Evolutionary conservation across 2,329 filamentous ascomycete genomes (phyloP).

Genomic region (Escovopsis sp.): DNA sequence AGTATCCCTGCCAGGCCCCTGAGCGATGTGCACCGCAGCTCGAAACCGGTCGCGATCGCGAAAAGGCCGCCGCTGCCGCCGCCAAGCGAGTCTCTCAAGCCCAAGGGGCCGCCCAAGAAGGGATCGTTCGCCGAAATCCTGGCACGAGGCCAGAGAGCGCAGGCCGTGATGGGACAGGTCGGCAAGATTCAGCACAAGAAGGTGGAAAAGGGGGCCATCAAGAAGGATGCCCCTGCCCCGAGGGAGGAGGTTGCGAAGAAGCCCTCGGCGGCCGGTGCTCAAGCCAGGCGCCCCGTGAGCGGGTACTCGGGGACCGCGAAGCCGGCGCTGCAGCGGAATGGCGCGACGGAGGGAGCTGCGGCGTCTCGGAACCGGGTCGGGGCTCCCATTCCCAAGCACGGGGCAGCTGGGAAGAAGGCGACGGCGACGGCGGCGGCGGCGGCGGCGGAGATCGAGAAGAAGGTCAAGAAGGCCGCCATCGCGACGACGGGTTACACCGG

Average conservation of each 20-base stretch:
- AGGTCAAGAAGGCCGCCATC: constrained; percentile 43
- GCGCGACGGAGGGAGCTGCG: constrained; percentile 7
- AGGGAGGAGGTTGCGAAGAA: constrained; percentile 27
- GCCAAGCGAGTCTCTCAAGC: constrained; percentile 23
- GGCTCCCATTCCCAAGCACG: constrained; percentile 1
- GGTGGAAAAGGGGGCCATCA: constrained; percentile 46
- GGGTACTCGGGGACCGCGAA: constrained; percentile 21
- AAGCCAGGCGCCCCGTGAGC: neutral
- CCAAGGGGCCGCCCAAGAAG: constrained; percentile 46
- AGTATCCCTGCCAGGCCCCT: constrained; percentile 2
- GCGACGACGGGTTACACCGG: constrained; percentile 53
- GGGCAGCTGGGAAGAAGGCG: constrained; percentile 1
- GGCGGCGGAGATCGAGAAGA: constrained; percentile 33
- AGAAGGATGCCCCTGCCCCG: constrained; percentile 17
- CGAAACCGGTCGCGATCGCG: constrained; percentile 8
- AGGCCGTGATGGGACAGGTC: constrained; percentile 44
- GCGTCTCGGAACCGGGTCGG: neutral
- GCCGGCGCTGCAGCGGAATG: constrained; percentile 12
- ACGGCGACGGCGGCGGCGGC: constrained; percentile 10
- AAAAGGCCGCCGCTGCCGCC: constrained; percentile 10
- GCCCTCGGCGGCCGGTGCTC: constrained; percentile 17
- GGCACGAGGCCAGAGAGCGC: constrained; percentile 53
- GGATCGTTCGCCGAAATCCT: constrained; percentile 63
- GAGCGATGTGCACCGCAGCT: constrained; percentile 1
- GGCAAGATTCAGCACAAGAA: constrained; percentile 65